A percentile compares a stretch with the other conserved stretches of the same genome.
Conservation (phyloP, 176 grass and related monocot genomes). For the Eleusine coracana region DNA sequence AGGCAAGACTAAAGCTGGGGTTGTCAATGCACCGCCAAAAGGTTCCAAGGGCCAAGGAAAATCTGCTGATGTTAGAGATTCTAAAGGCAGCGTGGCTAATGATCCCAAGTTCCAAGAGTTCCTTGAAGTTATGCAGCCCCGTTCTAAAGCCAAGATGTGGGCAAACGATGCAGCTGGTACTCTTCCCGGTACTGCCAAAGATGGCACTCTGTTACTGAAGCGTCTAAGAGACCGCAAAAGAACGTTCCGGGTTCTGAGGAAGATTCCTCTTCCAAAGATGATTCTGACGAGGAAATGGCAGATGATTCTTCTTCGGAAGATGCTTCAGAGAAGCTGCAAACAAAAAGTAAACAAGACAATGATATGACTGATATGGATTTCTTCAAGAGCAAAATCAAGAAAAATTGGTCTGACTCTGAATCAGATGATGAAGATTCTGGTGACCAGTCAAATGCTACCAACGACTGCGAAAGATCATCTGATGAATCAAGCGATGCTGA, state of each 20-base stretch:
- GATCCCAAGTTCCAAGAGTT: conserved; percentile 86
- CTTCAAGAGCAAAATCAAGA: conserved; percentile 92
- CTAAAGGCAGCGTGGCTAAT: conserved; percentile 43
- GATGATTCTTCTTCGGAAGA: conserved; percentile 41
- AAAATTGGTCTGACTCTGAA: conserved; percentile 96
- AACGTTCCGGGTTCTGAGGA: conserved; percentile 21
- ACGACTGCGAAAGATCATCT: conserved; percentile 34
- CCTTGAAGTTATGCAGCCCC: conserved; percentile 89
- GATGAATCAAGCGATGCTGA: conserved; percentile 40
- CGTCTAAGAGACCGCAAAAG: conserved; percentile 42
- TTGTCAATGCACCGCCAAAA: conserved; percentile 22
- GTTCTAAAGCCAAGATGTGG: conserved; percentile 89
- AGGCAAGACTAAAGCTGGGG: conserved; percentile 35
- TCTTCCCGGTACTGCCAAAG: conserved; percentile 43
- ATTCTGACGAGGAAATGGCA: conserved; percentile 40
- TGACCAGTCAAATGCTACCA: conserved; percentile 26
- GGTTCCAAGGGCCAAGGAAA: conserved; percentile 47
- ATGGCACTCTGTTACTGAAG: conserved; percentile 34
- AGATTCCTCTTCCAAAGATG: conserved; percentile 45
- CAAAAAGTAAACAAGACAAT: conserved; percentile 45
- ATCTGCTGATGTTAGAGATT: conserved; percentile 35
- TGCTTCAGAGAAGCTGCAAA: conserved; percentile 34
- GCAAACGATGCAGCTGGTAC: conserved; percentile 68
- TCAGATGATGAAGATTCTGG: conserved; percentile 62
- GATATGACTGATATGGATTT: conserved; percentile 75